Evolutionary conservation across 2,329 filamentous ascomycete species (phyloP).

Genomic region (Dothideomycetes sp.): DNA sequence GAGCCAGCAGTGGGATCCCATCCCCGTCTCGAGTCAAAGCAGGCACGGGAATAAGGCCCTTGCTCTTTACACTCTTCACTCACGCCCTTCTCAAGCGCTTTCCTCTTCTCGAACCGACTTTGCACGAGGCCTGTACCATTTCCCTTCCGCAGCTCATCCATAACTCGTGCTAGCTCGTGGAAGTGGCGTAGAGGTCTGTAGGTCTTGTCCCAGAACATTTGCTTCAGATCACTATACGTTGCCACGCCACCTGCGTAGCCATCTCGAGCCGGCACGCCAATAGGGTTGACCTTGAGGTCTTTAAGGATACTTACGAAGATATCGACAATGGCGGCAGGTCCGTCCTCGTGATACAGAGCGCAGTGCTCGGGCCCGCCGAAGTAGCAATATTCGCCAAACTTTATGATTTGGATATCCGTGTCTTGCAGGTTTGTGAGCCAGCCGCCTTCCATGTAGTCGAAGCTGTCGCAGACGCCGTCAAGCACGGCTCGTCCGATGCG

Average conservation of each 20-base stretch:
- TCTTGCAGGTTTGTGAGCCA: constrained; percentile 42
- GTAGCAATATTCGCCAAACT: constrained; percentile 45
- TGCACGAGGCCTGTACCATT: constrained; percentile 18
- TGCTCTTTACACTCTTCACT: constrained; percentile 16
- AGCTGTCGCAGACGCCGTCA: constrained; percentile 29
- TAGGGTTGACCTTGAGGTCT: constrained; percentile 28
- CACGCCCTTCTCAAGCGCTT: constrained; percentile 11
- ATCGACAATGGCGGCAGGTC: constrained; percentile 24
- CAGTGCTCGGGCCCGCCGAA: constrained; percentile 35
- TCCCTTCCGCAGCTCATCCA: constrained; percentile 19
- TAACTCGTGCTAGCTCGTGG: constrained; percentile 17
- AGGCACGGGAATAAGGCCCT: constrained; percentile 16
- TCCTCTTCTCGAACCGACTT: constrained; percentile 31
- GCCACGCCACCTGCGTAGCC: constrained; percentile 17
- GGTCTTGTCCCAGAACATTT: constrained; percentile 19
- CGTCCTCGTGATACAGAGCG: constrained; percentile 26
- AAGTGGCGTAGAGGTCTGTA: constrained; percentile 24
- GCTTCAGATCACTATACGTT: constrained; percentile 26
- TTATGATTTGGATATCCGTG: constrained; percentile 42
- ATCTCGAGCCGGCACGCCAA: constrained; percentile 31
- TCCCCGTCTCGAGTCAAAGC: too few species aligned
- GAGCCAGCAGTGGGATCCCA: too few species aligned
- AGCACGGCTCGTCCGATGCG: constrained; percentile 30
- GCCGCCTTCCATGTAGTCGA: constrained; percentile 36
- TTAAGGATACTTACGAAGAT: constrained; percentile 27